Evolutionary conservation across 352 stramenopile genomes (phyloP), one percentile per base, ranked within the genome.

Genomic region (Pythium chondricola): DNA sequence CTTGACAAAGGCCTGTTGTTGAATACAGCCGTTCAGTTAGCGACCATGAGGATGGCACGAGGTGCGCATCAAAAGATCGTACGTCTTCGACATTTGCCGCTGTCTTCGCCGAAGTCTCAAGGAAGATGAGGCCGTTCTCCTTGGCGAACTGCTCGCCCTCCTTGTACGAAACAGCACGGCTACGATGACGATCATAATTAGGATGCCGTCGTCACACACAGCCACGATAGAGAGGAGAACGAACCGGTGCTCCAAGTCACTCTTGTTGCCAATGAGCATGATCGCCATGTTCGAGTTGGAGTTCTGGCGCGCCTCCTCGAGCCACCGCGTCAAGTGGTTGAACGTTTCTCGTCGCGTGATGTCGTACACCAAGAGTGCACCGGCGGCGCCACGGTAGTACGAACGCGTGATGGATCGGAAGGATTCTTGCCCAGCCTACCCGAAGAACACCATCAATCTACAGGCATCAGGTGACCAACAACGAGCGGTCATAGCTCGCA

Each of bases 261-360:
- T 96, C 69, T 99, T 99, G 72, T 99, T 99, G 49, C 96, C 96
- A 59, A 99, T 98, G 9, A 99, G 69, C 93, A 99, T 98, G 66
- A 99, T 99, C 32, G 96, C 91, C 96, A 99, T 99, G 77, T 99
- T 99, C 36, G 87, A 94, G 63, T 98, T 98, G 43, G 88, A 97
- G 72, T 99, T 98, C 69, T 99, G 93, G 16, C 96, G 72, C 7
- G 96, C 96, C 59, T 99, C 97, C 65, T 99, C 95, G 10, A 99
- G 76, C 97, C 97, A 99, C 35, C 95, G 66, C 39, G 81, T 95
- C 32, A 99, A 69, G 75, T 99, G 96, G 64, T 98, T 98, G 78
- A 99, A 99, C 47, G 96, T 99, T 68, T 99, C 97, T 52, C 96
- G 84, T 43, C 87, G 69, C 18, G 96, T 99, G 54, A 99, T 99